Conservation (phyloP, 805 yeast species). For the Helenozyma rhizophorensis region DNA sequence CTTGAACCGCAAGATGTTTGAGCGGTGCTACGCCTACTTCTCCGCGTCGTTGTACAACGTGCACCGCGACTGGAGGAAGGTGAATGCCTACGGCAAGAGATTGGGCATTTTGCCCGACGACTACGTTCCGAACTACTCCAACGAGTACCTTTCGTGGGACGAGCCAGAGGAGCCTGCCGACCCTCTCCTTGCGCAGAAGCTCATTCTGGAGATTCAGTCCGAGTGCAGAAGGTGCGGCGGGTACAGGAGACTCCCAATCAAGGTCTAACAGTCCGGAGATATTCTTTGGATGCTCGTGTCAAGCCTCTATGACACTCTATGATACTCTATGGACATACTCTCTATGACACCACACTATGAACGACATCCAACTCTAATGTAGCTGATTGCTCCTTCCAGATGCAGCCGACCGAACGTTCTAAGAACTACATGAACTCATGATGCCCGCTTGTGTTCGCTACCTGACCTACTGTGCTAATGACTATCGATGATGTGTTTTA, state of each 20-base stretch:
- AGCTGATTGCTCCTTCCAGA: no score
- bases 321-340: no score
- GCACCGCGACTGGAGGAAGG: slow-evolving; percentile 55
- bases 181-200: slow-evolving; percentile 45
- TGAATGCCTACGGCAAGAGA: slow-evolving; percentile 52
- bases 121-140: slow-evolving; percentile 47
- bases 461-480: not conserved
- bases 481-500: slow-evolving; percentile 10
- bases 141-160: slow-evolving; percentile 46
- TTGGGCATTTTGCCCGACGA: slow-evolving; percentile 48
- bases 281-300: no score
- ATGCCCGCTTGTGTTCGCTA: no score
- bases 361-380: no score
- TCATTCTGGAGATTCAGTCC: slow-evolving; percentile 44
- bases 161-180: slow-evolving; percentile 46
- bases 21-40: slow-evolving; percentile 53
- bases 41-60: slow-evolving; percentile 50
- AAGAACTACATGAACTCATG: no score
- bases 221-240: slow-evolving; percentile 45
- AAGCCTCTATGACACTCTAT: no score
- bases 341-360: no score
- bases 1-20: slow-evolving; percentile 43
- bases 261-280: no score
- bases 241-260: slow-evolving; percentile 37
- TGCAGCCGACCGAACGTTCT: no score